A percentile compares a stretch with the other conserved stretches of the same genome.
phyloP scores from a whole-genome alignment of 345 rosid species.

The Camelina hispida region DNA sequence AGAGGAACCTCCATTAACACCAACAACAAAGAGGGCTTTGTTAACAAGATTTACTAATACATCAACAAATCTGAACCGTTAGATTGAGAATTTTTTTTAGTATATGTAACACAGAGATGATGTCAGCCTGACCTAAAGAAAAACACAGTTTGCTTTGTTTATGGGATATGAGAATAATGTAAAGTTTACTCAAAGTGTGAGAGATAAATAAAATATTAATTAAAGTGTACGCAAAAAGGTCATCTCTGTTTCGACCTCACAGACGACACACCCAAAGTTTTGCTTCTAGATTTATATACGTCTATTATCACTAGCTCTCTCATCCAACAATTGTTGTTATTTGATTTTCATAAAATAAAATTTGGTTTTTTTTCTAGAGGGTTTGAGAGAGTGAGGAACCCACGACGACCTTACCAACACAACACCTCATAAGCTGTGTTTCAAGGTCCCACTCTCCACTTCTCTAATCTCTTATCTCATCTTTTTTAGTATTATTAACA shows the following conservation, averaged over 20 bases:
- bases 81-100: not conserved
- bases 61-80: constrained; percentile 4
- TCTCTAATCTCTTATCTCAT: not conserved
- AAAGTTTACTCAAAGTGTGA: constrained; percentile 29
- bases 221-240: constrained; percentile 22
- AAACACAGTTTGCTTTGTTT: not conserved
- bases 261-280: not conserved
- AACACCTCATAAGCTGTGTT: not conserved
- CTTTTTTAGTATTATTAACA: constrained; percentile 1
- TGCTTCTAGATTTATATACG: constrained; percentile 16
- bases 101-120: not conserved
- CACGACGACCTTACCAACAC: constrained; percentile 29
- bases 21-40: constrained; percentile 7
- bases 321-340: not conserved
- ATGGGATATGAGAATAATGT: constrained; percentile 9
- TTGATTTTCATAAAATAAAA: not conserved
- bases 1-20: constrained; percentile 21
- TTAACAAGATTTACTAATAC: not conserved
- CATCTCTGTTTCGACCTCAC: constrained; percentile 16
- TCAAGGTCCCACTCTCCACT: constrained; percentile 2
- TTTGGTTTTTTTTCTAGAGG: constrained; percentile 1
- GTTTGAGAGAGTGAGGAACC: constrained; percentile 30
- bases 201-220: not conserved
- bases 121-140: constrained; percentile 2
- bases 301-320: not conserved